Evolutionary conservation across 192 early-diverging fungal genomes (phyloP).

Genomic region (Mortierella alpina): DNA sequence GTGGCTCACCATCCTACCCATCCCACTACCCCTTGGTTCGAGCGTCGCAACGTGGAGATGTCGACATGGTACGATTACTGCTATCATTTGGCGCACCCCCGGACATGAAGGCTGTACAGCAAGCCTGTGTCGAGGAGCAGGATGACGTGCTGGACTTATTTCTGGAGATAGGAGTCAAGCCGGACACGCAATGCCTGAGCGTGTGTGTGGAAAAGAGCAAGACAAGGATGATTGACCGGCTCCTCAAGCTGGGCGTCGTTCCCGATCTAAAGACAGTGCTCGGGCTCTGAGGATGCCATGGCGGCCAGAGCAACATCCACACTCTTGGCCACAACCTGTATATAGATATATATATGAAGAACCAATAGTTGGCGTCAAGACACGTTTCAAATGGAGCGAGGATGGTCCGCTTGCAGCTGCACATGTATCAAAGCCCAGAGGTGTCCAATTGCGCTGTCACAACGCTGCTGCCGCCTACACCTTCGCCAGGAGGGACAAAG

Average conservation of each 20-base stretch:
- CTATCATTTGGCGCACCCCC: constrained; percentile 23
- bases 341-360: too few relatives aligned
- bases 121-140: constrained; percentile 45
- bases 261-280: constrained; percentile 46
- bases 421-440: too few relatives aligned
- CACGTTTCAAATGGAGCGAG: too few relatives aligned
- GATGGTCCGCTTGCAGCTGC: too few relatives aligned
- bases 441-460: too few relatives aligned
- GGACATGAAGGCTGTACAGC: constrained; percentile 38
- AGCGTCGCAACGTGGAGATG: constrained; percentile 39
- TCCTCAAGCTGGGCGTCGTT: constrained; percentile 39
- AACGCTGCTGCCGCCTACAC: too few relatives aligned
- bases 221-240: constrained; percentile 41
- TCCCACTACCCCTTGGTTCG: constrained; percentile 35
- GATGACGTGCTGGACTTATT: constrained; percentile 40
- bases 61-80: constrained; percentile 36
- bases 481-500: too few relatives aligned
- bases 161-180: constrained; percentile 30
- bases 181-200: constrained; percentile 32
- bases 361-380: too few relatives aligned
- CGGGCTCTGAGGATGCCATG: constrained; percentile 7
- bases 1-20: constrained; percentile 33
- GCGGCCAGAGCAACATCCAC: too few relatives aligned
- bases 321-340: too few relatives aligned
- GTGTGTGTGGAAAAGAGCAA: constrained; percentile 49